A percentile compares a stretch with the other conserved stretches of the same genome.
phyloP scores from a whole-genome alignment of 2,329 filamentous ascomycete species.

The Phoma sp. region DNA sequence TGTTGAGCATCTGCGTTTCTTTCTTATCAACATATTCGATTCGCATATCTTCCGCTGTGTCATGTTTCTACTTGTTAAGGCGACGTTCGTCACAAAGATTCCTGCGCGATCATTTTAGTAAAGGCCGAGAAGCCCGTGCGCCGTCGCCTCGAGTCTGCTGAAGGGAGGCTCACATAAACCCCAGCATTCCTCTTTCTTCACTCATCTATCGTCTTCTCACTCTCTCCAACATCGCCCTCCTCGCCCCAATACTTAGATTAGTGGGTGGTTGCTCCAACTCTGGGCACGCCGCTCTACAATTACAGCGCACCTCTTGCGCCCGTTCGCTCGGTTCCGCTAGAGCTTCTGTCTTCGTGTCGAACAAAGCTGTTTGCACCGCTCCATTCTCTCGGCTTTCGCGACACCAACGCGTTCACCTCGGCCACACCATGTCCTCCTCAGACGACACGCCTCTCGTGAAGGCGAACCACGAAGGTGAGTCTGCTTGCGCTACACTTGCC shows the following conservation, averaged over 20 bases:
- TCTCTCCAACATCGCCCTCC: conserved; percentile 28
- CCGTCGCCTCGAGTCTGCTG: conserved; percentile 25
- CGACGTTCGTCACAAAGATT: conserved; percentile 28
- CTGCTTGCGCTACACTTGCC: conserved; percentile 2
- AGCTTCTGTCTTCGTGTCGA: conserved; percentile 31
- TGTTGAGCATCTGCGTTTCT: not conserved
- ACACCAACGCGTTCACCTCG: conserved; percentile 27
- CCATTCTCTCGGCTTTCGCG: conserved; percentile 29
- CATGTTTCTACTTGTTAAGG: conserved; percentile 5
- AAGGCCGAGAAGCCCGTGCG: conserved; percentile 31
- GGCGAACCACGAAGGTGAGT: conserved; percentile 66
- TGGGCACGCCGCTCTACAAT: conserved; percentile 22
- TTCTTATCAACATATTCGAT: not conserved
- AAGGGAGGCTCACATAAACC: conserved; percentile 39
- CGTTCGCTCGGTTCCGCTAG: conserved; percentile 34
- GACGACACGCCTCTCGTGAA: conserved; percentile 79
- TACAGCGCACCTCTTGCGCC: conserved; percentile 24
- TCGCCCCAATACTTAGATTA: conserved; percentile 11
- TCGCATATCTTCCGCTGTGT: not conserved
- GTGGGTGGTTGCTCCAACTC: conserved; percentile 23
- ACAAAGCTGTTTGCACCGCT: conserved; percentile 37
- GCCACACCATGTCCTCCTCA: conserved; percentile 65
- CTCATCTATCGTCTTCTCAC: conserved; percentile 22
- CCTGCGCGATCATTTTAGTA: conserved; percentile 30
- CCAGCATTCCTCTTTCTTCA: conserved; percentile 38